Conservation (phyloP, 345 rosid genomes). For the Mallotus nudiflorus region DNA sequence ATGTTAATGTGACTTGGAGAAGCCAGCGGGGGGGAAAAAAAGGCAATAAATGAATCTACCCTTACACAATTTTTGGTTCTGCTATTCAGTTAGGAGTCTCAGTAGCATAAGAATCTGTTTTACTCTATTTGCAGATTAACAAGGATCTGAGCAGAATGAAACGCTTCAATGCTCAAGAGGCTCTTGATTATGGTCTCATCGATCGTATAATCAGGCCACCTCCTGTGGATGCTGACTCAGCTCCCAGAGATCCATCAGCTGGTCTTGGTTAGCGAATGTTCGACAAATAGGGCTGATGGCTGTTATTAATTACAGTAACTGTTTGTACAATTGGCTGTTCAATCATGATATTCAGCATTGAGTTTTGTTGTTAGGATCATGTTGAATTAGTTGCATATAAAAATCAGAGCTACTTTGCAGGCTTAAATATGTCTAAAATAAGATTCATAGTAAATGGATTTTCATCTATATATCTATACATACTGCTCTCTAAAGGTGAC, state of each 20-base stretch:
- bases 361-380: conserved; percentile 12
- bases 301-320: neutral
- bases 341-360: neutral
- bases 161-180: conserved; percentile 68
- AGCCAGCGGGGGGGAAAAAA: too few relatives aligned
- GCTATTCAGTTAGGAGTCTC: neutral
- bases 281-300: neutral
- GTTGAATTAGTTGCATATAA: neutral
- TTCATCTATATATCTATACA: too few relatives aligned
- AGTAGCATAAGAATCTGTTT: neutral
- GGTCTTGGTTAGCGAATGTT: conserved; percentile 52
- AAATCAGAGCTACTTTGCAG: neutral
- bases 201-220: conserved; percentile 75
- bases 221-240: conserved; percentile 50
- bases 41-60: neutral
- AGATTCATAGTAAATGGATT: neutral
- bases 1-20: neutral
- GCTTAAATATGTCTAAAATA: neutral
- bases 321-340: conserved; percentile 5
- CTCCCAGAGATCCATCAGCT: conserved; percentile 45
- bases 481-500: too few relatives aligned
- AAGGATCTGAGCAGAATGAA: conserved; percentile 65
- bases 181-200: conserved; percentile 76
- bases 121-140: conserved; percentile 43
- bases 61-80: neutral